Percentiles rank a stretch among this genome's conserved stretches.
These are phyloP conservation scores for Golubevia pallescens DNA, from an alignment of 1,284 basidiomycete species.

Conservation along the genomic window DNA sequence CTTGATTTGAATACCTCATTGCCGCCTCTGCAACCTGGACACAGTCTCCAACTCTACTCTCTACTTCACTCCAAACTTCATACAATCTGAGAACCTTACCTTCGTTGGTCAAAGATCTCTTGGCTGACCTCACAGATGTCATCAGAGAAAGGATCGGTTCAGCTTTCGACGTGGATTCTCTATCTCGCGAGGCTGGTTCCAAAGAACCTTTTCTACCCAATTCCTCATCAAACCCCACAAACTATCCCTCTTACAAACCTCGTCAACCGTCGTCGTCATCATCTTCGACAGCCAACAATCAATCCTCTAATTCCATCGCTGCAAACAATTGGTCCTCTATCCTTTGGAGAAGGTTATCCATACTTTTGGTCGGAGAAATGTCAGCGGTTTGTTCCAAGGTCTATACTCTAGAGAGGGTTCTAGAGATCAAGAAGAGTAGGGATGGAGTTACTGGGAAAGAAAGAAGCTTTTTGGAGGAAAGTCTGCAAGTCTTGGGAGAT, in stretches of 20 bases:
- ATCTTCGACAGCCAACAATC: too few relatives aligned
- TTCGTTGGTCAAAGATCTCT: conserved; percentile 78
- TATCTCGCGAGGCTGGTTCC: conserved; percentile 77
- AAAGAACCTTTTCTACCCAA: conserved; percentile 5
- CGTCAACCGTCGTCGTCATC: not conserved
- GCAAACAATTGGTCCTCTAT: too few relatives aligned
- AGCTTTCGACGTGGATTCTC: conserved; percentile 82
- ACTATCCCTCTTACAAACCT: conserved; percentile 8
- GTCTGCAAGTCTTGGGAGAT: conserved; percentile 77
- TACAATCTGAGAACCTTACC: conserved; percentile 87
- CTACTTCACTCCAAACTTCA: conserved; percentile 90
- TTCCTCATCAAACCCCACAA: not conserved
- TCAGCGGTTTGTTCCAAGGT: conserved; percentile 69
- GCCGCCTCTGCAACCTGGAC: too few relatives aligned
- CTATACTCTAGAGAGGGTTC: conserved; percentile 90
- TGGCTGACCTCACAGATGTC: conserved; percentile 81
- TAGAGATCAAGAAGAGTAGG: conserved; percentile 82
- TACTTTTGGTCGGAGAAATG: too few relatives aligned
- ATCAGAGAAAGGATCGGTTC: conserved; percentile 77
- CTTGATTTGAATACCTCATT: too few relatives aligned
- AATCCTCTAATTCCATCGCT: too few relatives aligned
- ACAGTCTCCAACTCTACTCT: too few relatives aligned
- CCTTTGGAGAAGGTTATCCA: too few relatives aligned
- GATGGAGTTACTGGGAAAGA: conserved; percentile 71
- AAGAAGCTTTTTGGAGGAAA: conserved; percentile 78